These are phyloP conservation scores for Annulohypoxylon bovei DNA, from an alignment of 495 filamentous ascomycete species.

Conservation along the genomic window DNA sequence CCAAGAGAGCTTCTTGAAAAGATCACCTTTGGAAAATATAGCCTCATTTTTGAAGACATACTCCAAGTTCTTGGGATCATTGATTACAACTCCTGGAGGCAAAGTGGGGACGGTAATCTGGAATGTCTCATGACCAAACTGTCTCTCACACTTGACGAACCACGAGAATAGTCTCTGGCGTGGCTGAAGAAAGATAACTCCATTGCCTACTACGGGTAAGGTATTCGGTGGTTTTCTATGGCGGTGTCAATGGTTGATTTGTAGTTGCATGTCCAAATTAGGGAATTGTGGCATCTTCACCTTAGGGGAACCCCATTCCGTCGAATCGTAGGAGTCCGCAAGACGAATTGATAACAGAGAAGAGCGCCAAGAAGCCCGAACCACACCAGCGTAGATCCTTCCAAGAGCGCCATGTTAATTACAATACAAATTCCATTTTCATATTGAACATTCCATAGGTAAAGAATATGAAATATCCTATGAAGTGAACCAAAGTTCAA, in stretches of 20 bases:
- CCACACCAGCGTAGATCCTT: constrained; percentile 21
- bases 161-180: constrained; percentile 66
- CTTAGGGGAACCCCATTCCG: constrained; percentile 49
- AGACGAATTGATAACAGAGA: constrained; percentile 36
- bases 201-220: constrained; percentile 66
- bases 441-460: not conserved
- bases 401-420: constrained; percentile 30
- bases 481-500: not conserved
- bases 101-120: constrained; percentile 66
- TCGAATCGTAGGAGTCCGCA: constrained; percentile 45
- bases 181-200: constrained; percentile 65
- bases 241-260: not conserved
- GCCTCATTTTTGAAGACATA: constrained; percentile 68
- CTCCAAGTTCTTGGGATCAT: constrained; percentile 66
- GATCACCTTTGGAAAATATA: constrained; percentile 66
- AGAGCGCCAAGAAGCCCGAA: constrained; percentile 18
- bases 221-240: constrained; percentile 63
- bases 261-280: not conserved
- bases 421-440: not conserved
- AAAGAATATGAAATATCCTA: not conserved
- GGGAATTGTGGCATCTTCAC: constrained; percentile 29
- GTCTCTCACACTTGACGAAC: constrained; percentile 65
- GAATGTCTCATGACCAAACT: constrained; percentile 64
- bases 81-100: constrained; percentile 67
- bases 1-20: constrained; percentile 66